These are phyloP conservation scores for Aspergillus ochraceus DNA, from an alignment of 2,329 filamentous ascomycete genomes.

Conservation along the genomic window DNA sequence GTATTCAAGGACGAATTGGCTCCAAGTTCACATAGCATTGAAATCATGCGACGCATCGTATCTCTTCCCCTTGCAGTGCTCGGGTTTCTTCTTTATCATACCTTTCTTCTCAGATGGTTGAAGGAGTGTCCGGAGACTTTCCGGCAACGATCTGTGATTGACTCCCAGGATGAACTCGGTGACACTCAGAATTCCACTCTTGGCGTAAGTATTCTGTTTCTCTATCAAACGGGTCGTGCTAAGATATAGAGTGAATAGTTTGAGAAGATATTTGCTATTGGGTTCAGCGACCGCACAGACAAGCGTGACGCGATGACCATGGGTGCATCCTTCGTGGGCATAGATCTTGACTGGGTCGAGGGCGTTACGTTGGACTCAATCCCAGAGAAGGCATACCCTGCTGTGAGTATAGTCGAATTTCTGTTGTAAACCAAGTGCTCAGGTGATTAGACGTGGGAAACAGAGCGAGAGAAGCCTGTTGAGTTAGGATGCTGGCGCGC, in stretches of 20 bases:
- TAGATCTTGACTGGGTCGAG: background rate
- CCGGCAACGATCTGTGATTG: background rate
- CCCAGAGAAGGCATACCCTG: too few relatives aligned
- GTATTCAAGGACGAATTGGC: too few relatives aligned
- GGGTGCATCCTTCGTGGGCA: background rate
- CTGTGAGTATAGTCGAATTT: too few relatives aligned
- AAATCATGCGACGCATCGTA: background rate
- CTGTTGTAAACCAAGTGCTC: too few relatives aligned
- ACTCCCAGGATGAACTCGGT: background rate
- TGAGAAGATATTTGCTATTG: conserved; percentile 2
- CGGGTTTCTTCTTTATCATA: background rate
- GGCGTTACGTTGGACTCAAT: background rate
- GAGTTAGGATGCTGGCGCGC: conserved; percentile 1
- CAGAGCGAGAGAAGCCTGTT: background rate
- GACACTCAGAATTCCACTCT: background rate
- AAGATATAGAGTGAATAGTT: background rate
- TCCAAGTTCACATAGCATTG: background rate
- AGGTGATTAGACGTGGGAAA: background rate
- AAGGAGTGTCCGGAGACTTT: background rate
- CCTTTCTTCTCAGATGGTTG: background rate
- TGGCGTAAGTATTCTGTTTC: background rate
- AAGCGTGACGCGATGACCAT: conserved; percentile 3
- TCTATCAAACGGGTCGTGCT: background rate
- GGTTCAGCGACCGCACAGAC: conserved; percentile 3
- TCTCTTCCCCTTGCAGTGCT: background rate